Percentiles rank a stretch among this genome's conserved stretches.
Evolutionary conservation across 352 stramenopile species (phyloP).

Genomic region (Globisporangium radiosum): DNA sequence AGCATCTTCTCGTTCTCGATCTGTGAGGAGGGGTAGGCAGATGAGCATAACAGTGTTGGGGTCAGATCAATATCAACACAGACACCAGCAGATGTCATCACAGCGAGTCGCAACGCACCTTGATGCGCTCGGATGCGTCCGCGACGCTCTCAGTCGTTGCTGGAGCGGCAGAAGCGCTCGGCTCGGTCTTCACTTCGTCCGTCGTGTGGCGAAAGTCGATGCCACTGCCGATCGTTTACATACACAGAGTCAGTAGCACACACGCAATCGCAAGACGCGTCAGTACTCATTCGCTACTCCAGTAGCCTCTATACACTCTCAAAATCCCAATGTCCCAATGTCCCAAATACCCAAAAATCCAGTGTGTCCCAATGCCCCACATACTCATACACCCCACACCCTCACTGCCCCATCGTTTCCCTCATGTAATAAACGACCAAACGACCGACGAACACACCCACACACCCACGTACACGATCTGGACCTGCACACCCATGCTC

Average conservation of each 20-base stretch:
- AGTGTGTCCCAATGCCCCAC: too few relatives aligned
- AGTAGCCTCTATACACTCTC: not conserved
- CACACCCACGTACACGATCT: slow-evolving; percentile 54
- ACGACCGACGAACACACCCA: not conserved
- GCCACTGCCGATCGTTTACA: slow-evolving; percentile 21
- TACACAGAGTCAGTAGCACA: too few relatives aligned
- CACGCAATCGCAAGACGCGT: too few relatives aligned
- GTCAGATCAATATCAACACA: too few relatives aligned
- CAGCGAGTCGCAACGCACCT: slow-evolving; percentile 4
- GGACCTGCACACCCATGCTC: slow-evolving; percentile 70
- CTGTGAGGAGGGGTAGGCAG: slow-evolving; percentile 8
- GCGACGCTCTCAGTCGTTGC: not conserved
- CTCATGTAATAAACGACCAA: not conserved
- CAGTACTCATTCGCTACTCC: too few relatives aligned
- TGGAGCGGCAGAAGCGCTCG: not conserved
- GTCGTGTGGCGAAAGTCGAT: slow-evolving; percentile 64
- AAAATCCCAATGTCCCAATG: not conserved
- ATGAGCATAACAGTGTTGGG: not conserved
- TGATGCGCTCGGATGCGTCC: slow-evolving; percentile 18
- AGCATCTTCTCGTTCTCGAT: slow-evolving; percentile 84
- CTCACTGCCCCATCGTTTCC: too few relatives aligned
- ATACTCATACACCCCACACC: too few relatives aligned
- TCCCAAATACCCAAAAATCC: not conserved
- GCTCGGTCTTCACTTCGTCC: slow-evolving; percentile 17
- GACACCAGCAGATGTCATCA: not conserved